These are phyloP conservation scores for Pestalotiopsis sp. DNA, from an alignment of 2,329 filamentous ascomycete genomes.

Conservation along the genomic window DNA sequence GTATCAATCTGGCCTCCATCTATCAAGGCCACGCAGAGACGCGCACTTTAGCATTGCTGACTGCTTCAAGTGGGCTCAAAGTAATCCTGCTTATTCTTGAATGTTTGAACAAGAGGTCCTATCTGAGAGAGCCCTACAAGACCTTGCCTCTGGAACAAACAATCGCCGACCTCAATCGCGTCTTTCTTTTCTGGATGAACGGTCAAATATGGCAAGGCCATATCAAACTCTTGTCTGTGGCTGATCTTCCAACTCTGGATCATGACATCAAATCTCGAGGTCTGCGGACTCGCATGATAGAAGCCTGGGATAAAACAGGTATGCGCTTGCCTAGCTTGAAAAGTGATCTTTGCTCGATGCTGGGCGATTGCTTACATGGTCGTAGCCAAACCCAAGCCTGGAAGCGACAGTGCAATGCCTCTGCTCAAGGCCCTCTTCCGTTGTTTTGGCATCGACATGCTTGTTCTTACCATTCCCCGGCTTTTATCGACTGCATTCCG, in stretches of 20 bases:
- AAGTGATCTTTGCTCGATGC: not conserved
- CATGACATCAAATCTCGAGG: not conserved
- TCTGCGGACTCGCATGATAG: not conserved
- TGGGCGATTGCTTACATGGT: not conserved
- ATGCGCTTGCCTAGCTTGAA: not conserved
- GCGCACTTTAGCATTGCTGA: not conserved
- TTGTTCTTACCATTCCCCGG: constrained; percentile 21
- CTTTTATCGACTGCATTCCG: constrained; percentile 39
- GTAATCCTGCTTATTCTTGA: not conserved
- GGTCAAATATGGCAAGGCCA: not conserved
- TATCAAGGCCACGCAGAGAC: not conserved
- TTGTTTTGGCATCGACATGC: not conserved
- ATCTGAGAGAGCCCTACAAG: not conserved
- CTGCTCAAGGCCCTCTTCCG: not conserved
- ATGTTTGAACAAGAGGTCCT: not conserved
- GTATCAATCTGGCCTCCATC: not conserved
- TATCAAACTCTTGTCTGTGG: not conserved
- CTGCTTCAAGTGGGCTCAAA: not conserved
- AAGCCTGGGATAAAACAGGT: not conserved
- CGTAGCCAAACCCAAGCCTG: not conserved
- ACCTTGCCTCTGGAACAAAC: not conserved
- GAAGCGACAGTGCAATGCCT: not conserved
- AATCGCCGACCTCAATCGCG: not conserved
- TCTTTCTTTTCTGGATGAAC: not conserved
- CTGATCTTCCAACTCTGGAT: not conserved